These are phyloP conservation scores for Xylaria sp. DNA, from an alignment of 2,329 filamentous ascomycete genomes.

Conservation along the genomic window DNA sequence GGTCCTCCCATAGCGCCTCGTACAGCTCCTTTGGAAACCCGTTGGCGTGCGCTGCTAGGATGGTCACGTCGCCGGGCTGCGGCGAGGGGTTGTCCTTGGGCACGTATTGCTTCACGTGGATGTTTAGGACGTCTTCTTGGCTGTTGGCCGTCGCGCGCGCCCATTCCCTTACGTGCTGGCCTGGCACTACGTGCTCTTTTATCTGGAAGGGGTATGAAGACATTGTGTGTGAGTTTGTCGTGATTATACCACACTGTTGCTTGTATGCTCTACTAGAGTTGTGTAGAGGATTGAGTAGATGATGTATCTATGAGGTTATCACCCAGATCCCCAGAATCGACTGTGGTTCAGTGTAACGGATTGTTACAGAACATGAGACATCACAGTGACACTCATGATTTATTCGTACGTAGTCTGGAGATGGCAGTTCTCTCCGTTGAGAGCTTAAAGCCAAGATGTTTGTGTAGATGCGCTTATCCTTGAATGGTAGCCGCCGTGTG, in stretches of 20 bases:
- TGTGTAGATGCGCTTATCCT: neutral
- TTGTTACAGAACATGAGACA: neutral
- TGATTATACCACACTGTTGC: neutral
- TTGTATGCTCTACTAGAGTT: neutral
- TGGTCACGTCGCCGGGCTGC: constrained; percentile 79
- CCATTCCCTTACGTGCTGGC: constrained; percentile 85
- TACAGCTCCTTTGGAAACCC: constrained; percentile 97
- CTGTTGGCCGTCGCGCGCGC: constrained; percentile 74
- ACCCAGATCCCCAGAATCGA: neutral
- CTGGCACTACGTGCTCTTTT: constrained; percentile 77
- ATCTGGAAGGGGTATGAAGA: constrained; percentile 66
- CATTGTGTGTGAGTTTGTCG: constrained; percentile 11
- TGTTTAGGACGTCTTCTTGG: constrained; percentile 77
- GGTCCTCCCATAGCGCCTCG: constrained; percentile 89
- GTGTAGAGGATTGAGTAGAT: neutral
- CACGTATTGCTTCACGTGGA: constrained; percentile 89
- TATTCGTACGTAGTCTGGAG: neutral
- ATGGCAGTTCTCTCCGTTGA: neutral
- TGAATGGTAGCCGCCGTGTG: neutral
- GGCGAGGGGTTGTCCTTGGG: constrained; percentile 76
- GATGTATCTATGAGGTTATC: neutral
- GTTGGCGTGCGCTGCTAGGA: constrained; percentile 89
- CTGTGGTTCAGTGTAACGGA: neutral
- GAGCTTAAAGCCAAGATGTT: neutral
- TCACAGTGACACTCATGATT: neutral